Base-by-base conservation (phyloP, 139 green algal species). In the Chlorella sp. region DNA sequence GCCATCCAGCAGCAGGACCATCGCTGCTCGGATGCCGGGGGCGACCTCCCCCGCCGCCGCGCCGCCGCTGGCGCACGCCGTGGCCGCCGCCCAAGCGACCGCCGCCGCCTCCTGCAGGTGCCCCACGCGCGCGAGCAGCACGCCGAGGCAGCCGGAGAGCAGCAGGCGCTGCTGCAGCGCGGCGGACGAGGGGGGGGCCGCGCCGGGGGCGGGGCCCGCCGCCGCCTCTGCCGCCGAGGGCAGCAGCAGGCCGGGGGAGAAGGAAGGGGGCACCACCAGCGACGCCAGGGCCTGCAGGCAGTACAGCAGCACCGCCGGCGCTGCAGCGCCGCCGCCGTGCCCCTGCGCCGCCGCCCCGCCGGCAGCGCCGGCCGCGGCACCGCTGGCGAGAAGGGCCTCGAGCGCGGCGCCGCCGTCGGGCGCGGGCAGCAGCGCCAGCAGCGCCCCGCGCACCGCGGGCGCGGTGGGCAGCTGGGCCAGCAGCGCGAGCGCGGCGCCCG, bases 401-500 rank as follows among this genome's bases (percentile, higher is more conserved):
- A 79, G 65, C 51, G 48, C 48, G 19, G 67, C 55, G 8, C 71
- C 71, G 71, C 71, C 71, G 31, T 69, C 59, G 8, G 41, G 41
- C 41, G 33, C 31, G 1, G 8, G 8, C 60, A 89, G 81, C 41
- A 80, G 76, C 27, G 42, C 67, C 27, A 45, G n/a, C 40, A 91
- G 63, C 51, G 51, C 55, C 40, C 23, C 35, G 21, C 75, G 74
- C 27, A 87, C 66, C 35, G 59, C 76, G 17, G 60, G 14, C 79
- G 79, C 82, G 14, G 89, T 94, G n/a, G 89, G 89, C 83, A 94
- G 76, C 67, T 74, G 58, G 43, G 79, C 62, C 60, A 94, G 88
- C 80, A 93, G 70, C 19, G 80, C 75, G 1, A 75, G 62, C 2
- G 86, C 77, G 8, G 63, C 0, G 31, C 25, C 0, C 61, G 76